Percentiles rank a stretch among this genome's conserved stretches.
Conservation (phyloP, 2,329 filamentous ascomycete genomes). For the Trichocomaceae sp. region DNA sequence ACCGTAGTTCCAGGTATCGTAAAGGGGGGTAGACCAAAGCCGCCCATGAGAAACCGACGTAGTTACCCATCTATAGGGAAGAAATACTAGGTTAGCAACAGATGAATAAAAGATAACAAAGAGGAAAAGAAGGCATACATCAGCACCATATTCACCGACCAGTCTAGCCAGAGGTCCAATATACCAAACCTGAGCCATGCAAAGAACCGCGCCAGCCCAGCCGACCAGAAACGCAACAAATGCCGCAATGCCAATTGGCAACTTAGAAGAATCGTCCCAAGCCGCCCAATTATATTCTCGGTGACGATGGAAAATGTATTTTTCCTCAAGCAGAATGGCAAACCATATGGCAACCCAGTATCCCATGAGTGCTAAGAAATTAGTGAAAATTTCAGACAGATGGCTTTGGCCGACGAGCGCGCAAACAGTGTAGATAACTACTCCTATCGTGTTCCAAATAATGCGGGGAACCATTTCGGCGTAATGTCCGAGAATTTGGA, state of each 20-base stretch:
- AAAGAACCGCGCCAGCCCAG: constrained; percentile 59
- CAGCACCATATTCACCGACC: constrained; percentile 53
- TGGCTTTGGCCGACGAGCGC: constrained; percentile 56
- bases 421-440: constrained; percentile 58
- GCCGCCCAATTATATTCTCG: constrained; percentile 52
- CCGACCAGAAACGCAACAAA: constrained; percentile 56
- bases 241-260: constrained; percentile 58
- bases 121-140: constrained; percentile 37
- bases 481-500: constrained; percentile 58
- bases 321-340: constrained; percentile 53
- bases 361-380: constrained; percentile 64
- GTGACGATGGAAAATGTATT: constrained; percentile 53
- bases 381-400: constrained; percentile 59
- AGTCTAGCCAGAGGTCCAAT: constrained; percentile 55
- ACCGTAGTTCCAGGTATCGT: constrained; percentile 47
- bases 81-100: constrained; percentile 18
- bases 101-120: constrained; percentile 11
- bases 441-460: constrained; percentile 58
- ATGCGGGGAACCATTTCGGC: constrained; percentile 54
- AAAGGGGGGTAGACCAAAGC: constrained; percentile 51
- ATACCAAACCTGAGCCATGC: constrained; percentile 66
- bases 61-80: constrained; percentile 47
- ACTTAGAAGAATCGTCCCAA: constrained; percentile 54
- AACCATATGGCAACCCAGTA: constrained; percentile 65
- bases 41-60: constrained; percentile 56